Base-by-base conservation (phyloP, 257 asterid species). In the Nyctanthes arbortristis region DNA sequence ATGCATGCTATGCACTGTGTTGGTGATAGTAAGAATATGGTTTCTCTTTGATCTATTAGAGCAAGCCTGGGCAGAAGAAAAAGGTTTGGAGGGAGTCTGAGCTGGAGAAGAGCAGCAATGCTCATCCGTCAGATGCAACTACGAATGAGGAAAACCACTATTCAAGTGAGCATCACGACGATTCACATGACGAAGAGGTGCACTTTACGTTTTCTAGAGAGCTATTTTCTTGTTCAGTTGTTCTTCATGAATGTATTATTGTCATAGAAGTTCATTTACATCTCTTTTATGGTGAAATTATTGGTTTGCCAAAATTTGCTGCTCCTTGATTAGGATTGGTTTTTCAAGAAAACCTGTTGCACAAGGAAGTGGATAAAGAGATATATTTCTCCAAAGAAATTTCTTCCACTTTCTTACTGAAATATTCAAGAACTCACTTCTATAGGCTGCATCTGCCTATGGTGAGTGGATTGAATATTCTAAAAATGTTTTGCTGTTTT, bases 111-210 rank as follows among this genome's bases (percentile, higher is more conserved):
- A 80, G 81, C 49, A 78, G 57, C 73, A 69, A 31, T 70, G 74
- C 43, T 65, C 88, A 82, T 75, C 72, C 79, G 69, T 67, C 79
- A 24, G 88, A 88, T 77, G 64, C 77, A 63, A 77, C 78, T 78
- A 84, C 68, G 69, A 80, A 69, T 36, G 93, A 86, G 72, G 96
- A 90, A 72, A 83, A 82, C 73, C 87, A 78, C 49, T 49, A 60
- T 72, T 66, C 86, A 27, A 80, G 77, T 63, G 96, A 85, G 68
- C 94, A 82, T 27, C 95, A 68, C 14, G 90, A 82, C 18, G 88
- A 93, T 79, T 81, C 88, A 65, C 96, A 79, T 63, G 86, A 86
- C 32, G 97, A 84, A 74, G 97, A 87, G 96, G 98, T 90, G 71
- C 74, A 47, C 61, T 58, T 59, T 59, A 31, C 70, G 43, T 59